These are phyloP conservation scores for Candida ponderosae DNA, from an alignment of 805 yeast species.

Conservation along the genomic window DNA sequence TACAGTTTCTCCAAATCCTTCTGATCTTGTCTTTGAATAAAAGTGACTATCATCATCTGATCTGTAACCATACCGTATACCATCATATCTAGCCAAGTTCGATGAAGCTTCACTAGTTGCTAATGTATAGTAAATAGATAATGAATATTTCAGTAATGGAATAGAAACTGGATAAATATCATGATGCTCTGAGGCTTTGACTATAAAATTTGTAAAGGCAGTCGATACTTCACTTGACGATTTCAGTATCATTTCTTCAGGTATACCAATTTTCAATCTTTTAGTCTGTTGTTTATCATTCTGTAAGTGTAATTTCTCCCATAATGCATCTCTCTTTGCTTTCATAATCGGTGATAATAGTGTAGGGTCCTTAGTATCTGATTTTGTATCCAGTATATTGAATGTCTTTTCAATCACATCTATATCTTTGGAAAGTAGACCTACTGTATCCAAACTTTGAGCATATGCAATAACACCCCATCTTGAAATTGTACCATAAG, in stretches of 20 bases:
- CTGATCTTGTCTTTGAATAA: conserved; percentile 52
- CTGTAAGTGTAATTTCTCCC: conserved; percentile 8
- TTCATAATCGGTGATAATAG: conserved; percentile 27
- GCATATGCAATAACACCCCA: conserved; percentile 93
- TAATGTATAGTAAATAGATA: conserved; percentile 80
- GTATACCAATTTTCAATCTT: conserved; percentile 58
- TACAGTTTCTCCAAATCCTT: conserved; percentile 76
- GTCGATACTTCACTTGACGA: conserved; percentile 37
- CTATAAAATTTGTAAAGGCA: conserved; percentile 40
- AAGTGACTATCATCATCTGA: conserved; percentile 29
- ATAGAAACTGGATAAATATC: conserved; percentile 58
- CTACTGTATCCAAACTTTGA: conserved; percentile 92
- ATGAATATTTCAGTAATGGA: conserved; percentile 55
- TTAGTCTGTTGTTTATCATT: conserved; percentile 4
- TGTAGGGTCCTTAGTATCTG: conserved; percentile 80
- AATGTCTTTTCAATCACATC: conserved; percentile 40
- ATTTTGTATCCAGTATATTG: conserved; percentile 38
- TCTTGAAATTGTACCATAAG: conserved; percentile 86
- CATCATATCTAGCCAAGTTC: conserved; percentile 84
- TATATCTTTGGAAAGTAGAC: conserved; percentile 55
- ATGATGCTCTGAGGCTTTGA: conserved; percentile 30
- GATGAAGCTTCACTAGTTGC: conserved; percentile 95
- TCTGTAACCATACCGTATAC: conserved; percentile 72
- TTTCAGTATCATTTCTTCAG: conserved; percentile 53
- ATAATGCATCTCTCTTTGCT: conserved; percentile 21